These are phyloP conservation scores for Diaporthe batatas DNA, from an alignment of 2,329 filamentous ascomycete genomes.

Conservation along the genomic window DNA sequence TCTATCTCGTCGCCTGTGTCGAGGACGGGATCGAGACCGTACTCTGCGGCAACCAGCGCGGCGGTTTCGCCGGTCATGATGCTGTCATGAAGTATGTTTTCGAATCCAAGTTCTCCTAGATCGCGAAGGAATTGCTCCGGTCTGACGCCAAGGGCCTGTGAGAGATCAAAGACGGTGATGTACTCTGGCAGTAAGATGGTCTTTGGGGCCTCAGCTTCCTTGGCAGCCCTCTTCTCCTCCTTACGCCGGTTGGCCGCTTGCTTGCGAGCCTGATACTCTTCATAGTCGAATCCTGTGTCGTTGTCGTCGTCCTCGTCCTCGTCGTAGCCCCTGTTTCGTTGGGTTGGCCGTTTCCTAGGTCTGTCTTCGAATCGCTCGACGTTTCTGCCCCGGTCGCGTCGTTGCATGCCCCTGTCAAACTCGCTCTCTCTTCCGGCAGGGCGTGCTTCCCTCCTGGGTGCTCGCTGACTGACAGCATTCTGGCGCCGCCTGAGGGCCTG, in stretches of 20 bases:
- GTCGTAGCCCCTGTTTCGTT: slow-evolving; percentile 43
- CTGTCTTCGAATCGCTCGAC: neutral
- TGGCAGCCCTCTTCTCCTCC: slow-evolving; percentile 57
- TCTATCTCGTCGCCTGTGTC: slow-evolving; percentile 77
- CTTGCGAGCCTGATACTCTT: slow-evolving; percentile 53
- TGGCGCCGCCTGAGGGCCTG: neutral
- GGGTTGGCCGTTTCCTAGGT: slow-evolving; percentile 24
- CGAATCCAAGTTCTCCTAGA: slow-evolving; percentile 89
- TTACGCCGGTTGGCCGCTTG: slow-evolving; percentile 58
- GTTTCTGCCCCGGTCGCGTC: slow-evolving; percentile 41
- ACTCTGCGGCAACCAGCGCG: slow-evolving; percentile 90
- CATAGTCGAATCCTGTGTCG: slow-evolving; percentile 50
- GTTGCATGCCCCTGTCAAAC: neutral
- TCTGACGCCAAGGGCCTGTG: slow-evolving; percentile 79
- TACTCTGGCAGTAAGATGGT: slow-evolving; percentile 87
- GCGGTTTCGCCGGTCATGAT: slow-evolving; percentile 93
- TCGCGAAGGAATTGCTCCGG: slow-evolving; percentile 79
- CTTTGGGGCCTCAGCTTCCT: slow-evolving; percentile 60
- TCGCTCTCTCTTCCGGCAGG: slow-evolving; percentile 21
- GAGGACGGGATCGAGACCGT: slow-evolving; percentile 88
- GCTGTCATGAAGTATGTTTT: slow-evolving; percentile 84
- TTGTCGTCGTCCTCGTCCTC: slow-evolving; percentile 56
- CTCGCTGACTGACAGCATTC: slow-evolving; percentile 3
- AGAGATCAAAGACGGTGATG: slow-evolving; percentile 88
- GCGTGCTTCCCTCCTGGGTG: neutral